Evolutionary conservation across 129 eudicot genomes (phyloP).

Genomic region (Scalesia atractyloides): DNA sequence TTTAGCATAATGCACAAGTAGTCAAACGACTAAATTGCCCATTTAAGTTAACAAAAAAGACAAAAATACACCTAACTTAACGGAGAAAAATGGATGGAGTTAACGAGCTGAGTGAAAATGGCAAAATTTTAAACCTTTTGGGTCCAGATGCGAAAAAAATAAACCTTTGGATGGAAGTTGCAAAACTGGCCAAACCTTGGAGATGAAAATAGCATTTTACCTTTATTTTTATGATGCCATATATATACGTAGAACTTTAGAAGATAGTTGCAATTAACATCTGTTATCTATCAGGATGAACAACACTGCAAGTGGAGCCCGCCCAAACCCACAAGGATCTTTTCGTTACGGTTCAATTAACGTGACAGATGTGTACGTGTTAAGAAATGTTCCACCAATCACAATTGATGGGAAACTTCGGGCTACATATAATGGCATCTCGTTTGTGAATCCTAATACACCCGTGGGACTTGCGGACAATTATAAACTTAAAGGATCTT

Average conservation of each 20-base stretch:
- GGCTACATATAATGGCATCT: constrained; percentile 79
- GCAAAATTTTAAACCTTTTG: no score
- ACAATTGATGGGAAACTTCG: constrained; percentile 68
- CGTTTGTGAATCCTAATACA: constrained; percentile 79
- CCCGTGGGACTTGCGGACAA: constrained; percentile 91
- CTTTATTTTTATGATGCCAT: background rate
- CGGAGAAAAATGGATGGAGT: no score
- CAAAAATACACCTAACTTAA: no score
- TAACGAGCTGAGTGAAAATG: no score
- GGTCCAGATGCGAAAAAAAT: no score
- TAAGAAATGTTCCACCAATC: constrained; percentile 65
- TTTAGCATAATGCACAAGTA: no score
- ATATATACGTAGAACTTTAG: background rate
- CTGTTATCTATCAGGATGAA: constrained; percentile 58
- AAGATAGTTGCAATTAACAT: background rate
- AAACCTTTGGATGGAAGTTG: no score
- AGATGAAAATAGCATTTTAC: background rate
- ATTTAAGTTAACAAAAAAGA: no score
- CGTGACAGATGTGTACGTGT: constrained; percentile 62
- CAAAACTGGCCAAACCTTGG: no score
- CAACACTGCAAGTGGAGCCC: constrained; percentile 96
- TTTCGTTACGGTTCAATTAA: constrained; percentile 80
- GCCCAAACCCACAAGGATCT: constrained; percentile 99
- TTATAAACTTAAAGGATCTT: constrained; percentile 67
- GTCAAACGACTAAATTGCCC: no score